Percentiles rank a stretch among this genome's conserved stretches.
Evolutionary conservation across 371 early-diverging fungal genomes (phyloP).

Genomic region (Aphelidium insulamus): DNA sequence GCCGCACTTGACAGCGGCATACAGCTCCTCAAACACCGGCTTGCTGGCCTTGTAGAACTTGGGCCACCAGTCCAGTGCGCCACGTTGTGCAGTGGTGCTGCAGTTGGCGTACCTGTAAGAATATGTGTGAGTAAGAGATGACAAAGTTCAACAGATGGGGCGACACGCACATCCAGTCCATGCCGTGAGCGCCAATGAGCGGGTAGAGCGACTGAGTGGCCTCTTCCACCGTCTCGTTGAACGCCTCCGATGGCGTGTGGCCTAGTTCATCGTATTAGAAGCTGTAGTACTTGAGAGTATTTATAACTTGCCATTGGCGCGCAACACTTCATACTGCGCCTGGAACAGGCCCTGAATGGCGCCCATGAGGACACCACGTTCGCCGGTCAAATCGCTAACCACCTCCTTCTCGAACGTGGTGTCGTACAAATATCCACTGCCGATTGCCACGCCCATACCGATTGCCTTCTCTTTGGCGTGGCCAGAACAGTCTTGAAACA

Average conservation of each 20-base stretch:
- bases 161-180: constrained; percentile 76
- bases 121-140: too few species aligned
- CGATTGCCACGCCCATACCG: constrained; percentile 83
- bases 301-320: constrained; percentile 38
- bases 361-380: constrained; percentile 95
- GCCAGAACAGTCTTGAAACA: constrained; percentile 80
- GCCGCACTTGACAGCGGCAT: constrained; percentile 68
- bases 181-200: constrained; percentile 84
- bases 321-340: constrained; percentile 90
- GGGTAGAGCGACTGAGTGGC: constrained; percentile 94
- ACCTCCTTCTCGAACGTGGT: constrained; percentile 93
- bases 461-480: constrained; percentile 78
- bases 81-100: constrained; percentile 83
- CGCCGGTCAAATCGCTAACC: constrained; percentile 87
- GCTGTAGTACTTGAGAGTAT: not conserved
- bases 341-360: constrained; percentile 90
- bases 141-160: not conserved
- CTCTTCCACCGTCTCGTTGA: constrained; percentile 97
- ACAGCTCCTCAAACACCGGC: constrained; percentile 82
- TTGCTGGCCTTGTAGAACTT: constrained; percentile 77
- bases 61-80: constrained; percentile 92
- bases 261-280: constrained; percentile 8
- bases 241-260: constrained; percentile 92
- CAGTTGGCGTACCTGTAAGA: constrained; percentile 63
- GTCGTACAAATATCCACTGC: constrained; percentile 90